Base-by-base conservation (phyloP, 2,329 filamentous ascomycete species). In the Trichoderma sp. region DNA sequence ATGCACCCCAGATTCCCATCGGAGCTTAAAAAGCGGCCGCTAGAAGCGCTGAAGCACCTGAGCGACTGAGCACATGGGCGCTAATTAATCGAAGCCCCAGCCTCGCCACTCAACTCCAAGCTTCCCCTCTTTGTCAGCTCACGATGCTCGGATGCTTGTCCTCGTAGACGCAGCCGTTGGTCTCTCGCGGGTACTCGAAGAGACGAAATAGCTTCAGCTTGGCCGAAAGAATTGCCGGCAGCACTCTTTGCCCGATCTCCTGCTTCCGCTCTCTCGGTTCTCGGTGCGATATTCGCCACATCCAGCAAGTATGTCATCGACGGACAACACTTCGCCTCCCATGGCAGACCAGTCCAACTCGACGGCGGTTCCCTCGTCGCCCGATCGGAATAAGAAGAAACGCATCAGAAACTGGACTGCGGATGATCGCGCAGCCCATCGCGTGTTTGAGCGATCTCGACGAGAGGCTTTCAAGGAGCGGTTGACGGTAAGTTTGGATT, bases 391-490 rank as follows among this genome's bases (percentile, higher is more conserved):
- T 6, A 73, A 73, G 68, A 82, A 80, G 74, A 82, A 82, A 72
- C 76, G 81, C 11, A 74, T 81, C 20, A 77, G 81, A 12, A 80
- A 81, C 73, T 83, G 82, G 73, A 83, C 82, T 1, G 78, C 80
- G 6, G 77, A 83, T 64, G 82, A 84, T 65, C 81, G 82, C 11
- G 81, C 81, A 4, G 79, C 79, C 6, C 82, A 84, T 72, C 78
- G 81, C 1, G 77, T 81, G 7, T 83, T 84, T 73, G 82, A 84
- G 68, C 80, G 80, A 73, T 80, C 78, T 3, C 80, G 82, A 15
- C 78, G 82, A n/a, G 82, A 83, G 72, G 79, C 81, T 1, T 84
- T 83, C 74, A 81, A 81, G 65, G 79, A 81, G 55, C 76, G 79
- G 3, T 71, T 84, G 20, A 79, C 76, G 55, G 82, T 82, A 34